Evolutionary conservation across 192 early-diverging fungal genomes (phyloP).

Genomic region (Paraglomus brasilianum): DNA sequence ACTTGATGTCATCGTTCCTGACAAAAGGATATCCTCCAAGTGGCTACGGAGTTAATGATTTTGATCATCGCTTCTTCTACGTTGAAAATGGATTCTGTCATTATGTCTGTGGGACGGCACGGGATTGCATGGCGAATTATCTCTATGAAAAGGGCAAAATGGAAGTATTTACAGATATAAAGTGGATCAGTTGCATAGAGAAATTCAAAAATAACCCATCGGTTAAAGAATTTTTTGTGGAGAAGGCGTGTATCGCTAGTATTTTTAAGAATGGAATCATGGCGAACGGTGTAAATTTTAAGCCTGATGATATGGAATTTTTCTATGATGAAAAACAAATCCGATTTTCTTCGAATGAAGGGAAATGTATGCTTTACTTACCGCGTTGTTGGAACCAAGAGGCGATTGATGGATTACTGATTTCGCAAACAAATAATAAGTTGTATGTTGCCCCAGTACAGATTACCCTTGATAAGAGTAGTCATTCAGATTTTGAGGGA

Average conservation of each 20-base stretch:
- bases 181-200: not conserved
- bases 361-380: slow-evolving; percentile 9
- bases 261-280: slow-evolving; percentile 23
- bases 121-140: slow-evolving; percentile 4
- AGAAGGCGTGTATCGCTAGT: slow-evolving; percentile 6
- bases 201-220: not conserved
- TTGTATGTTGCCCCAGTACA: slow-evolving; percentile 15
- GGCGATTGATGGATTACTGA: slow-evolving; percentile 11
- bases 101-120: slow-evolving; percentile 11
- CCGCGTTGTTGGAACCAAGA: slow-evolving; percentile 2
- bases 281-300: not conserved
- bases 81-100: not conserved
- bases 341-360: not conserved
- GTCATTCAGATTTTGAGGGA: not conserved
- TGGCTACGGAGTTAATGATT: not conserved
- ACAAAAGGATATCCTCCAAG: not conserved
- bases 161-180: not conserved
- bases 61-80: slow-evolving; percentile 24
- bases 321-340: no score
- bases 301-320: not conserved
- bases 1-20: slow-evolving; percentile 3
- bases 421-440: no score
- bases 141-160: not conserved
- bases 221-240: not conserved
- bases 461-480: slow-evolving; percentile 1